Percentiles rank a stretch among this genome's conserved stretches.
These are phyloP conservation scores for Ambrosia artemisiifolia DNA, from an alignment of 129 eudicot genomes.

Conservation along the genomic window DNA sequence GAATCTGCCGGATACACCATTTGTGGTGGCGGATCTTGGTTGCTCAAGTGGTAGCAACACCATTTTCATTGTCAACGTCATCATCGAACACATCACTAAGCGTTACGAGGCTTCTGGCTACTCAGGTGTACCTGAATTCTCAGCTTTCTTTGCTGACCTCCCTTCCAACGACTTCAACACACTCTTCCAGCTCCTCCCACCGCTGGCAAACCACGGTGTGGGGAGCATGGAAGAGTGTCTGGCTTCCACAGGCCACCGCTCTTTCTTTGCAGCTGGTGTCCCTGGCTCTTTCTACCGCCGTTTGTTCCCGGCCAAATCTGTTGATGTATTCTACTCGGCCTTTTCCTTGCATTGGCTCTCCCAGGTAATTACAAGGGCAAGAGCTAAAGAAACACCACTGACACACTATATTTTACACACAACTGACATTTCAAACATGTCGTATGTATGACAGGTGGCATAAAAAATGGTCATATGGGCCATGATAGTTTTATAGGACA, in stretches of 20 bases:
- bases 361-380: slow-evolving; percentile 43
- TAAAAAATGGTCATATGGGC: too few species aligned
- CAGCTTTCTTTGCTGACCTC: slow-evolving; percentile 86
- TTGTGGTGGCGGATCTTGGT: slow-evolving; percentile 86
- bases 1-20: slow-evolving; percentile 45
- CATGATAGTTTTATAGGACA: too few species aligned
- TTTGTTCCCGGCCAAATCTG: slow-evolving; percentile 61
- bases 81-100: slow-evolving; percentile 66
- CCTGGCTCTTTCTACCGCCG: slow-evolving; percentile 87
- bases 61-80: slow-evolving; percentile 63
- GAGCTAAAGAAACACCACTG: too few species aligned
- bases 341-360: slow-evolving; percentile 94
- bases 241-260: slow-evolving; percentile 64
- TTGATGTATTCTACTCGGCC: slow-evolving; percentile 82
- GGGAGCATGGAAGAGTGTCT: slow-evolving; percentile 90
- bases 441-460: too few species aligned
- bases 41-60: slow-evolving; percentile 94
- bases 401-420: too few species aligned
- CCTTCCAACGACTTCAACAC: slow-evolving; percentile 98
- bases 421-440: too few species aligned
- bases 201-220: slow-evolving; percentile 43
- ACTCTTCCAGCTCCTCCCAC: slow-evolving; percentile 83
- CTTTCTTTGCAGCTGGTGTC: slow-evolving; percentile 82
- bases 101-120: slow-evolving; percentile 54
- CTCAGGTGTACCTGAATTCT: slow-evolving; percentile 64